A percentile compares a stretch with the other conserved stretches of the same genome.
Evolutionary conservation across 345 rosid species (phyloP).

Genomic region (Citropsis articulata): DNA sequence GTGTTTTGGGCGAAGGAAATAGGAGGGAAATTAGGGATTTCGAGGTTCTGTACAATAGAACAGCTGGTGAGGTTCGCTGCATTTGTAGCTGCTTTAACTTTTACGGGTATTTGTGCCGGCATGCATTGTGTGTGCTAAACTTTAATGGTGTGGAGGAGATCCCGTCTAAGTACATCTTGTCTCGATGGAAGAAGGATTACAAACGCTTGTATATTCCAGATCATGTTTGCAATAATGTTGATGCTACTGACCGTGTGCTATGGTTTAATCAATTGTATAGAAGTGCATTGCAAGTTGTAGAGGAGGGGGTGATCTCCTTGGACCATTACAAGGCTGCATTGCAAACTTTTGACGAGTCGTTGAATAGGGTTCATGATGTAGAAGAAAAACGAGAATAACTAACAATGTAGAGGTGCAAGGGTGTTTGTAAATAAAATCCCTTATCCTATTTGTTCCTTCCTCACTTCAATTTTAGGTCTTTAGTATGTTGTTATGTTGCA

Average conservation of each 20-base stretch:
- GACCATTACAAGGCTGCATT: constrained; percentile 61
- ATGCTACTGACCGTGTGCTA: constrained; percentile 30
- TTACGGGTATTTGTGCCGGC: constrained; percentile 82
- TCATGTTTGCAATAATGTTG: constrained; percentile 14
- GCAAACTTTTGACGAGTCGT: constrained; percentile 48
- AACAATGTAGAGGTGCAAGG: not conserved
- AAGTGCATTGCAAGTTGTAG: constrained; percentile 59
- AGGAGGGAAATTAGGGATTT: constrained; percentile 57
- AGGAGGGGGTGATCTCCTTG: constrained; percentile 61
- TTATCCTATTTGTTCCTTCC: not conserved
- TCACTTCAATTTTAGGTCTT: not conserved
- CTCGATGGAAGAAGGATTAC: constrained; percentile 69
- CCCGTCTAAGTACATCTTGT: constrained; percentile 52
- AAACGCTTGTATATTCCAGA: constrained; percentile 45
- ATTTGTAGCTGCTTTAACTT: constrained; percentile 82
- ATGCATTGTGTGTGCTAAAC: constrained; percentile 73
- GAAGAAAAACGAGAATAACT: constrained; percentile 29
- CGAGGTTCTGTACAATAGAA: constrained; percentile 73
- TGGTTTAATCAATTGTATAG: constrained; percentile 58
- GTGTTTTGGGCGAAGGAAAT: constrained; percentile 52
- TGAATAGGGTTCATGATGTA: constrained; percentile 50
- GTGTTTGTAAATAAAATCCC: constrained; percentile 15
- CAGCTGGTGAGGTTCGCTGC: constrained; percentile 75
- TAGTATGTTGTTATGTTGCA: not conserved
- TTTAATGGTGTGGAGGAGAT: constrained; percentile 74